phyloP scores from a whole-genome alignment of 2,329 filamentous ascomycete genomes.

The Juglanconis sp. region DNA sequence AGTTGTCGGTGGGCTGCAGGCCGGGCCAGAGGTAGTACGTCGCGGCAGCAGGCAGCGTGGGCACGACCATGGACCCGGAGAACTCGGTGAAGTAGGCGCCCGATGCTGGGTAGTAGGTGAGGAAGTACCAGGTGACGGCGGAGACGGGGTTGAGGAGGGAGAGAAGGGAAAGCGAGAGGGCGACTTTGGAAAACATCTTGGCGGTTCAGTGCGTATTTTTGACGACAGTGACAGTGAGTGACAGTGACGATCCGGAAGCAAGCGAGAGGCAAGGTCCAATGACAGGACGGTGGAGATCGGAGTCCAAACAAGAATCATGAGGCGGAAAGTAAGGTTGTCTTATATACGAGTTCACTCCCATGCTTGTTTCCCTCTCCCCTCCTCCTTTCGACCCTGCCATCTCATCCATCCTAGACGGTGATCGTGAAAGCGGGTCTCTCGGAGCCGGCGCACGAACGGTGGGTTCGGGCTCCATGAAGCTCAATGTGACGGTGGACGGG shows the following conservation, averaged over 20 bases:
- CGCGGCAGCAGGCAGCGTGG: constrained; percentile 28
- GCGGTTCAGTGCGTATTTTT: background rate
- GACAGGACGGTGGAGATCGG: background rate
- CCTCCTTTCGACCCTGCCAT: constrained; percentile 1
- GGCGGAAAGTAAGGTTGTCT: background rate
- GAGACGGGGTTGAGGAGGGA: constrained; percentile 26
- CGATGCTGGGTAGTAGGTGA: constrained; percentile 31
- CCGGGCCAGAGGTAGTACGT: constrained; percentile 42
- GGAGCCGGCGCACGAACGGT: background rate
- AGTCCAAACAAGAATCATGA: background rate
- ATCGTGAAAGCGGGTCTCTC: background rate
- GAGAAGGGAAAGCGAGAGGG: constrained; percentile 14
- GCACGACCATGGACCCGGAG: constrained; percentile 29
- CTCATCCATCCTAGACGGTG: constrained; percentile 1
- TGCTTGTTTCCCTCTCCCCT: background rate
- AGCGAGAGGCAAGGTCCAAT: background rate
- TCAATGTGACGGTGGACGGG: background rate
- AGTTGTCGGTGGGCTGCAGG: constrained; percentile 36
- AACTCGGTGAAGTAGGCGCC: constrained; percentile 32
- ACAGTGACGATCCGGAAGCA: background rate
- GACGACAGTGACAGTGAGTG: background rate
- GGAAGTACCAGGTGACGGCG: constrained; percentile 32
- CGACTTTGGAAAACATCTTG: constrained; percentile 17
- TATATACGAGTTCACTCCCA: background rate
- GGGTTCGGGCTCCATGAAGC: background rate